Conservation (phyloP, 2,329 filamentous ascomycete genomes). For the Metarhizium album region DNA sequence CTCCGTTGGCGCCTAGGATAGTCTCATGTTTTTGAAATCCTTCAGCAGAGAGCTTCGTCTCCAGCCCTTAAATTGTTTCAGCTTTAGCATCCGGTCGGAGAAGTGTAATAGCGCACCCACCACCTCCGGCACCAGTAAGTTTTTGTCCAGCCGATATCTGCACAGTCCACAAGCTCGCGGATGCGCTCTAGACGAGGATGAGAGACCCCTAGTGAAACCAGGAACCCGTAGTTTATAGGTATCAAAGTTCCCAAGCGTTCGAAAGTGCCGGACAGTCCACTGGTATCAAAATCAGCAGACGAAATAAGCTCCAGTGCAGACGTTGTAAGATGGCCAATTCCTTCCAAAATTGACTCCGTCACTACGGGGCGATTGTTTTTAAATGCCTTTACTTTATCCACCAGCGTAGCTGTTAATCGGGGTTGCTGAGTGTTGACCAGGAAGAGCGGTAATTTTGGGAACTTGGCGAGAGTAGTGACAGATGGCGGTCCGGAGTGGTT, state of each 20-base stretch:
- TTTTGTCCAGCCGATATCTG: constrained; percentile 15
- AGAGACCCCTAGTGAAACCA: constrained; percentile 4
- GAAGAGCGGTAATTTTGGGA: not conserved
- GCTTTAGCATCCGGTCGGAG: not conserved
- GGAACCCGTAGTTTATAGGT: not conserved
- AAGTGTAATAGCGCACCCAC: not conserved
- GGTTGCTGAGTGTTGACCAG: not conserved
- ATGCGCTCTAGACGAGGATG: constrained; percentile 8
- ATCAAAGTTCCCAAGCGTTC: not conserved
- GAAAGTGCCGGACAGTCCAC: not conserved
- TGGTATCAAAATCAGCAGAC: not conserved
- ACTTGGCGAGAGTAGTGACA: not conserved
- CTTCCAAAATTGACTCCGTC: not conserved
- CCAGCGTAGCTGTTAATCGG: not conserved
- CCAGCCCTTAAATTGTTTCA: not conserved
- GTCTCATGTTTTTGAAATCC: not conserved
- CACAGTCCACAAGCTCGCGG: constrained; percentile 13
- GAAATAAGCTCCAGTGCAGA: not conserved
- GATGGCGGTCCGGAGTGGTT: not conserved
- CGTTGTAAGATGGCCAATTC: not conserved
- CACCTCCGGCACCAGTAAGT: not conserved
- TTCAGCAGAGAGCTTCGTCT: not conserved
- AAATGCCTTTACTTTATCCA: not conserved
- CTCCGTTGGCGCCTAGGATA: not conserved
- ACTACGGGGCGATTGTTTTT: not conserved